phyloP scores from a whole-genome alignment of 148 eudicot species.

The Talinum fruticosum region DNA sequence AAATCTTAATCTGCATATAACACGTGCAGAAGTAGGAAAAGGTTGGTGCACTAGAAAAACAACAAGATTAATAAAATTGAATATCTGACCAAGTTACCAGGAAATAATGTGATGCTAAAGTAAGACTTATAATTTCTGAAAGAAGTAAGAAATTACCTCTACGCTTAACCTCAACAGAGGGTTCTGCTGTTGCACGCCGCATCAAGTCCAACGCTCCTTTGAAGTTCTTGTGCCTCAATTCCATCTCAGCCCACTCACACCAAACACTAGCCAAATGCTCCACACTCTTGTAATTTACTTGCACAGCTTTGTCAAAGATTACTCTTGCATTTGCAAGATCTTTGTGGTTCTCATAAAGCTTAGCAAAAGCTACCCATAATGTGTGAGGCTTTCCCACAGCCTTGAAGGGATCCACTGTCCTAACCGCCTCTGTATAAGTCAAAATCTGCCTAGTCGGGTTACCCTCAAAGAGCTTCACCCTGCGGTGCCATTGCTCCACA shows the following conservation, averaged over 20 bases:
- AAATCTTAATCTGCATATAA: no score
- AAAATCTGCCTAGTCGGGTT: conserved; percentile 81
- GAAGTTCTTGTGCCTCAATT: conserved; percentile 70
- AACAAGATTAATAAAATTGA: not conserved
- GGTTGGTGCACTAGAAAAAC: not conserved
- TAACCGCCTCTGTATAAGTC: conserved; percentile 90
- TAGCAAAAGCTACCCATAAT: conserved; percentile 92
- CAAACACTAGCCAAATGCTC: conserved; percentile 93
- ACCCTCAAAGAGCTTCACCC: conserved; percentile 89
- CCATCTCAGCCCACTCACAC: conserved; percentile 99
- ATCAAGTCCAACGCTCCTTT: conserved; percentile 74
- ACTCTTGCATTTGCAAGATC: conserved; percentile 85
- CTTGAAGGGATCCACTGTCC: conserved; percentile 91
- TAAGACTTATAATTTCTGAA: not conserved
- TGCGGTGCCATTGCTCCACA: conserved; percentile 97
- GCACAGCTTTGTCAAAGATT: conserved; percentile 91
- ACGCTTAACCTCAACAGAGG: conserved; percentile 83
- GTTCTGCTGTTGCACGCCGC: conserved; percentile 96
- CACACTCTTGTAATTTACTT: conserved; percentile 76
- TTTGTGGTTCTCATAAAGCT: conserved; percentile 74
- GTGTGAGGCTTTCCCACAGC: conserved; percentile 98
- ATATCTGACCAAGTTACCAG: not conserved
- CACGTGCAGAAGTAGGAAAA: not conserved
- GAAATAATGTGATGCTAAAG: not conserved
- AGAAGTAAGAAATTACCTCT: conserved; percentile 51